These are phyloP conservation scores for Trametes cinnabarina DNA, from an alignment of 768 basidiomycete genomes.

Conservation along the genomic window DNA sequence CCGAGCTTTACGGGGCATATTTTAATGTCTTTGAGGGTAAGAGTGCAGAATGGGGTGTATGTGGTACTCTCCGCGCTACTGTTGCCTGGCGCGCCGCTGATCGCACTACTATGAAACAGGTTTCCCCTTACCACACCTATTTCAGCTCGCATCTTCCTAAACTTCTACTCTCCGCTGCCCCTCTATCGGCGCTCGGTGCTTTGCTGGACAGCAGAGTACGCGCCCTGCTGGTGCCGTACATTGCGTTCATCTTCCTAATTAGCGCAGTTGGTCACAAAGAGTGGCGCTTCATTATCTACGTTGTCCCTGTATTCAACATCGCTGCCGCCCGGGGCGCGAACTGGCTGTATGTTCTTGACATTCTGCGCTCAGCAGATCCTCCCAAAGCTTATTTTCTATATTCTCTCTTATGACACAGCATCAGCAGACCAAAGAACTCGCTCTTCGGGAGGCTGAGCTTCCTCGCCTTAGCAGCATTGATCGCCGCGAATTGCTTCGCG, in stretches of 20 bases:
- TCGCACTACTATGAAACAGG: constrained; percentile 37
- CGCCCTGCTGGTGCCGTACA: constrained; percentile 48
- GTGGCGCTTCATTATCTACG: constrained; percentile 94
- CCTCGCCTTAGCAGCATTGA: constrained; percentile 44
- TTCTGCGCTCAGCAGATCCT: not conserved
- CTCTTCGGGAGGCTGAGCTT: constrained; percentile 46
- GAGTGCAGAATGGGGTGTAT: constrained; percentile 88
- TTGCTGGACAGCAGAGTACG: constrained; percentile 48
- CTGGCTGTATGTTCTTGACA: constrained; percentile 54
- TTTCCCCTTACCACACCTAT: constrained; percentile 69
- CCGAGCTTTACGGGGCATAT: constrained; percentile 72
- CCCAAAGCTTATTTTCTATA: not conserved
- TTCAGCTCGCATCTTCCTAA: constrained; percentile 70
- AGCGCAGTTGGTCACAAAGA: constrained; percentile 90
- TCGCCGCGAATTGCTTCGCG: constrained; percentile 51
- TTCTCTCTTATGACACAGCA: constrained; percentile 31
- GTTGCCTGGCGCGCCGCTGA: not conserved
- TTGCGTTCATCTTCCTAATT: constrained; percentile 58
- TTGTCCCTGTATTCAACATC: constrained; percentile 78
- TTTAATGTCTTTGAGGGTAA: constrained; percentile 91
- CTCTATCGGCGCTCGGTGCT: constrained; percentile 57
- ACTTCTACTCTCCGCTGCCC: constrained; percentile 63
- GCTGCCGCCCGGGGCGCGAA: constrained; percentile 66
- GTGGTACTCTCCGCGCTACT: constrained; percentile 28
- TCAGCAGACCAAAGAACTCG: constrained; percentile 46